Evolutionary conservation across 2,329 filamentous ascomycete genomes (phyloP), one percentile per base, ranked within the genome.

Genomic region (Aspergillus pseudoviridinutans): DNA sequence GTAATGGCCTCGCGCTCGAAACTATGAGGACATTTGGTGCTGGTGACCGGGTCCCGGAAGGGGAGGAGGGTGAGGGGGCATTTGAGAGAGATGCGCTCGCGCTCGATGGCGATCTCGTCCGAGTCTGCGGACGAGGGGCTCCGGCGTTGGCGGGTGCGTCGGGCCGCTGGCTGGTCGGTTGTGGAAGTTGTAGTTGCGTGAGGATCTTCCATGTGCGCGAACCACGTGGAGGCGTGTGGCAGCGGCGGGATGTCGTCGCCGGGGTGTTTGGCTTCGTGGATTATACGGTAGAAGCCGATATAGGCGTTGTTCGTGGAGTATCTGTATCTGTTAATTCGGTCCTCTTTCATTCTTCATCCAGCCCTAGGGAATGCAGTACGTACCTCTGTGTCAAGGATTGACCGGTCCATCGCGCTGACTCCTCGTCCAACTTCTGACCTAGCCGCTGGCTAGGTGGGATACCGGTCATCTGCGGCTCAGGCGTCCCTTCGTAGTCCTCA

Each of bases 251-350:
- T 79, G 3, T 80, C 75, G 53, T 83, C 77, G n/a, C 79, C 79
- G 1, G 77, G 78, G 61, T 84, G 75, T 51, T 79, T 80, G 28
- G 85, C 80, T 62, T 87, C 84, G 68, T 88, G 85, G 3, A 87
- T 77, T n/a, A 83, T 72, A 8, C 78, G 75, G 67, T 85, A 84
- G 77, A 88, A 89, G 24, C 78, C 77, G 50, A 79, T 75, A 71
- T 89, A 89, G 53, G 79, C 75, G 62, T 87, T 84, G 66, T 88
- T 79, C 8, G 77, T 74, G 4, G 82, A 78, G 67, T 89, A 90
- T 61, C 72, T 74, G 52, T 38, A 58, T 42, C 29, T 32, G 50
- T 49, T 55, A 24, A 41, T 52, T 62, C 55, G 62, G 50, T n/a
- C 20, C 4, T 44, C 20, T 9, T 35, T 54, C 53, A 22, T 22